phyloP scores from a whole-genome alignment of 495 filamentous ascomycete genomes.

The Xylaria venustula region DNA sequence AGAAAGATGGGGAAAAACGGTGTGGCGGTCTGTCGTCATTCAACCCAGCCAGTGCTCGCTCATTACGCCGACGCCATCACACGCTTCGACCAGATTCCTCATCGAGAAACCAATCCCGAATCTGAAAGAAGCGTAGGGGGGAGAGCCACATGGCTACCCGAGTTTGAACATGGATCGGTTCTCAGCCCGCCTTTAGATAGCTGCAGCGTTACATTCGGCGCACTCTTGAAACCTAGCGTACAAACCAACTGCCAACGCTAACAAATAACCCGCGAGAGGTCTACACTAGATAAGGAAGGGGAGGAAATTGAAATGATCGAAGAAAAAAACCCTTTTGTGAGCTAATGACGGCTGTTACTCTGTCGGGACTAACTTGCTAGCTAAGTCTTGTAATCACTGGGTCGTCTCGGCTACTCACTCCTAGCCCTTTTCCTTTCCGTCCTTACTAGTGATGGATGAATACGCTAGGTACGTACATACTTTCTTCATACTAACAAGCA shows the following conservation, averaged over 20 bases:
- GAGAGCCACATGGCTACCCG: constrained; percentile 14
- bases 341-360: too few species aligned
- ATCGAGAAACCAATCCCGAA: constrained; percentile 10
- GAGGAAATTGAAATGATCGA: too few species aligned
- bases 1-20: background rate
- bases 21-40: constrained; percentile 3
- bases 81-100: constrained; percentile 6
- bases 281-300: too few species aligned
- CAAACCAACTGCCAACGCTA: background rate
- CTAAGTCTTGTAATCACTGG: too few species aligned
- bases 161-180: constrained; percentile 6
- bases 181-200: constrained; percentile 8
- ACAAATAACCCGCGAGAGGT: background rate
- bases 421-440: too few species aligned
- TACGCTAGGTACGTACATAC: too few species aligned
- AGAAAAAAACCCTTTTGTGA: background rate
- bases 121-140: constrained; percentile 4
- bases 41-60: background rate
- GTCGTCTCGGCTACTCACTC: too few species aligned
- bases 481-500: too few species aligned
- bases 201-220: constrained; percentile 13
- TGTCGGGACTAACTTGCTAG: too few species aligned
- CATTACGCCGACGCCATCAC: background rate
- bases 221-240: constrained; percentile 3
- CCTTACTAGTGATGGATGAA: too few species aligned